A percentile compares a stretch with the other conserved stretches of the same genome.
These are phyloP conservation scores for Medicago lupulina DNA, from an alignment of 306 rosid genomes.

Conservation along the genomic window DNA sequence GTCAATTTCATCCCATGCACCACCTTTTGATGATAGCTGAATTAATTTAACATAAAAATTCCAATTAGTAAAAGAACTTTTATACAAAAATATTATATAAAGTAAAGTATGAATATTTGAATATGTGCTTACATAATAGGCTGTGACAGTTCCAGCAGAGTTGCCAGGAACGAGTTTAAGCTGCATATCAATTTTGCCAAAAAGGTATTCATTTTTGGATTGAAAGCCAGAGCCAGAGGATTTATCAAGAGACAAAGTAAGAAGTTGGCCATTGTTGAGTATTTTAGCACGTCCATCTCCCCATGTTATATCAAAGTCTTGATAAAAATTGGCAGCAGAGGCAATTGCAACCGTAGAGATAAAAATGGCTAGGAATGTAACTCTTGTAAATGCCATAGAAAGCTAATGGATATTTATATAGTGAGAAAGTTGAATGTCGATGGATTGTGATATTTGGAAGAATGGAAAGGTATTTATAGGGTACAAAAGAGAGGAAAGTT, in stretches of 20 bases:
- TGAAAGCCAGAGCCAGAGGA: constrained; percentile 69
- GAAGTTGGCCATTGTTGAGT: no score
- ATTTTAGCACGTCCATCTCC: no score
- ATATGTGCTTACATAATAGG: constrained; percentile 32
- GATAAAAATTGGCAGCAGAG: background rate
- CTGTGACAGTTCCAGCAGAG: constrained; percentile 61
- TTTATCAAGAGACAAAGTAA: constrained; percentile 49
- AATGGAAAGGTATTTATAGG: background rate
- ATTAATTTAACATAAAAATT: no score
- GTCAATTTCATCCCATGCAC: constrained; percentile 75
- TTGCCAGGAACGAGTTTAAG: constrained; percentile 48
- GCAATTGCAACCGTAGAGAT: background rate
- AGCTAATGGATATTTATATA: background rate
- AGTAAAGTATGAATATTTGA: no score
- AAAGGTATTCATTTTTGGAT: constrained; percentile 58
- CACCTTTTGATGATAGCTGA: constrained; percentile 45
- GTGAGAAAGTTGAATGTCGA: background rate
- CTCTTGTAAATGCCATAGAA: background rate
- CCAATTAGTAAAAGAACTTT: no score
- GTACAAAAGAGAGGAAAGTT: background rate
- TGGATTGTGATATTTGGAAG: background rate
- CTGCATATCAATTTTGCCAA: constrained; percentile 49
- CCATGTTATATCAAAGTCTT: no score
- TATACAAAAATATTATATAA: no score
- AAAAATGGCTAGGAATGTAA: background rate